phyloP scores from a whole-genome alignment of 2,329 filamentous ascomycete genomes.

The Alternaria tenuissima region DNA sequence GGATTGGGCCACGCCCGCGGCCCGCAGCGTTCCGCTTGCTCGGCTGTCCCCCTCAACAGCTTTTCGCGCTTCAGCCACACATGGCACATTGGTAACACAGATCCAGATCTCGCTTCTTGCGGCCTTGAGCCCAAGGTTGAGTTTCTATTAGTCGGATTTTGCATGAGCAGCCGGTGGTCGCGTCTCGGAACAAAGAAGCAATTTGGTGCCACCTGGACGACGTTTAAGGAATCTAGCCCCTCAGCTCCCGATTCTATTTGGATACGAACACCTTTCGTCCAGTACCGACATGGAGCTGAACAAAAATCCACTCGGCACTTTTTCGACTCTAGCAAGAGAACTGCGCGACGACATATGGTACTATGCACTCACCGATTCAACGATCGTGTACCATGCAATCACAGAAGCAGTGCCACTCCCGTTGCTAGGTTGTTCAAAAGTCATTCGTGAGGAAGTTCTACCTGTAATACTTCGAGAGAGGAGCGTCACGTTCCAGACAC shows the following conservation, averaged over 20 bases:
- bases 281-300: background rate
- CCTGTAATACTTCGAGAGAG: background rate
- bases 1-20: slow-evolving; percentile 1
- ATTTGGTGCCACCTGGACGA: background rate
- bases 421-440: slow-evolving; percentile 5
- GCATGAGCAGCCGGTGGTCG: background rate
- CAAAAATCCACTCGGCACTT: background rate
- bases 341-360: slow-evolving; percentile 3
- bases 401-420: background rate
- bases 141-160: background rate
- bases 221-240: background rate
- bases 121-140: background rate
- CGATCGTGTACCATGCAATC: slow-evolving; percentile 4
- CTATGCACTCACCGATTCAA: background rate
- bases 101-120: background rate
- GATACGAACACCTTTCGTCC: background rate
- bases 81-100: background rate
- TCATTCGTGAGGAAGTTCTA: slow-evolving; percentile 2
- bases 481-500: slow-evolving; percentile 7
- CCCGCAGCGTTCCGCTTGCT: slow-evolving; percentile 8
- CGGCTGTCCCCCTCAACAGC: slow-evolving; percentile 3
- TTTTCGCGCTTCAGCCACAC: slow-evolving; percentile 2
- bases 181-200: background rate
- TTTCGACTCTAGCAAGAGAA: slow-evolving; percentile 2
- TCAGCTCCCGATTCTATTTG: background rate